Conservation (phyloP, 176 grass and related monocot genomes). For the Pharus latifolius region DNA sequence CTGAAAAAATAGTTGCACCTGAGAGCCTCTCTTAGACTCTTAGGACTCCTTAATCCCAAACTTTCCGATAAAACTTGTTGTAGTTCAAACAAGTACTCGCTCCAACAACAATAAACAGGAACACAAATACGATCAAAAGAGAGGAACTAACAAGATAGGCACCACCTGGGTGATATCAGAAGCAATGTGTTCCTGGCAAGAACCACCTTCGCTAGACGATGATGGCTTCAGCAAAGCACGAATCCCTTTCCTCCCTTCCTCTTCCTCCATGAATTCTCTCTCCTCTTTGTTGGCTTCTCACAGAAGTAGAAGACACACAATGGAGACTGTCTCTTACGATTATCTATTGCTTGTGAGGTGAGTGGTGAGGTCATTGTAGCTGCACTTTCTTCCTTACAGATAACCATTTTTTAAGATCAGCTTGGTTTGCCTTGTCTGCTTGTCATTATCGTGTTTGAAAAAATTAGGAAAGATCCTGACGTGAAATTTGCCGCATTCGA, state of each 20-base stretch:
- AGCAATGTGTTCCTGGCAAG: constrained; percentile 43
- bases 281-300: neutral
- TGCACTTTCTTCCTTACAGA: neutral
- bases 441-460: neutral
- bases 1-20: constrained; percentile 20
- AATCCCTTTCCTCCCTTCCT: constrained; percentile 48
- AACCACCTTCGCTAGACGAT: neutral
- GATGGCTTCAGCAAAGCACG: constrained; percentile 29
- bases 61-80: too few species aligned
- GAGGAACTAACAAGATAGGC: neutral
- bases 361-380: too few species aligned
- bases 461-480: too few species aligned
- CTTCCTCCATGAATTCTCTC: constrained; percentile 1
- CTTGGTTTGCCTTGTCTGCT: neutral
- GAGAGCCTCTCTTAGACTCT: neutral
- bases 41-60: neutral
- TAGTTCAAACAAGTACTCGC: too few species aligned
- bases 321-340: neutral
- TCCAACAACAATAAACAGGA: neutral
- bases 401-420: neutral
- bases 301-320: neutral
- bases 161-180: constrained; percentile 47
- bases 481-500: too few species aligned
- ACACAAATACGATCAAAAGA: neutral
- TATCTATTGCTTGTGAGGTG: neutral